Base-by-base conservation (phyloP, 768 basidiomycete genomes). In the Phylloporus arenicola region DNA sequence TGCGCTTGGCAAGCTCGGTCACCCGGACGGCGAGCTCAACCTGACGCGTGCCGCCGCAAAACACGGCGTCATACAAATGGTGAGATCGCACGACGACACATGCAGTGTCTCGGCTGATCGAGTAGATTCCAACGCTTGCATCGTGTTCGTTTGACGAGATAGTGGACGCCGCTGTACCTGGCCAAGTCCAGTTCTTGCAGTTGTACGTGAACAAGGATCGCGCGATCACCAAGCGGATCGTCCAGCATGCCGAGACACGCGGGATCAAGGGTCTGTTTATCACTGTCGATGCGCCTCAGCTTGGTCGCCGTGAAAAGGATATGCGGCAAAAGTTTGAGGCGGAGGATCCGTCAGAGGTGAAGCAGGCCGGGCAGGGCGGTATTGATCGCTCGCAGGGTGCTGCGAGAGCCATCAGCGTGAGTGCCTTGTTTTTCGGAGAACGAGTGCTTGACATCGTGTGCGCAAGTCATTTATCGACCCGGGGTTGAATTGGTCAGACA, bases 271-370 rank as follows among this genome's bases (percentile, higher is more conserved):
- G 79, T 4, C 73, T 98, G 12, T 97, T 98, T 69, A 96, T 98
- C 65, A 97, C 95, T 0, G 95, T 98, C 24, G 95, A 98, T 70
- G 95, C 95, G 0, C 95, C 95, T 6, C 93, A 96, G 58, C 83
- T 98, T 10, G 95, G 95, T 39, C 81, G 93, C 12, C 79, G 94
- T 52, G 93, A 95, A 67, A 93, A 94, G 52, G 95, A 98, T 63
- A 97, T 98, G 93, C 78, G 95, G 22, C 88, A 88, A 83, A 95
- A 92, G 64, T 97, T 97, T 53, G 90, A 88, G 34, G 92, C 87
- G 3, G 86, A 84, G 34, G 68, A 69, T 29, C 68, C 68, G 7
- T 69, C 68, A n/a, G 66, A 69, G 38, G 66, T 68, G 19, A 64
- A 55, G n/a, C 79, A 79, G 63, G 71, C 70, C n/a, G 68, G 69